Conservation (phyloP, 306 rosid species). For the Rubus idaeus region DNA sequence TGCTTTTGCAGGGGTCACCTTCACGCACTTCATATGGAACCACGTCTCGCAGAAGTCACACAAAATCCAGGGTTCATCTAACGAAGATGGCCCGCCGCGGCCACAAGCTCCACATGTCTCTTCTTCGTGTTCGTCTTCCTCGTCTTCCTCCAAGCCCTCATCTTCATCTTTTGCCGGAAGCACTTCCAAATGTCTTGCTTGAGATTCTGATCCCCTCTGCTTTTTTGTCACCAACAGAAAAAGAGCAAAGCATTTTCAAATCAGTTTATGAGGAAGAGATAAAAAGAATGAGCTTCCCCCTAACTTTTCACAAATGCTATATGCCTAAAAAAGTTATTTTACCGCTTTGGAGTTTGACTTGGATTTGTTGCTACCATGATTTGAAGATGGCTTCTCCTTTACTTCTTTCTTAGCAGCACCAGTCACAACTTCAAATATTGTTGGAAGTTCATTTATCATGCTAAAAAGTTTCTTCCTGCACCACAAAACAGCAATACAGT, state of each 20-base stretch:
- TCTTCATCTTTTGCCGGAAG: constrained; percentile 56
- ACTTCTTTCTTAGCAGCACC: constrained; percentile 75
- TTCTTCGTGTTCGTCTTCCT: constrained; percentile 85
- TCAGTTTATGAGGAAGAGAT: neutral
- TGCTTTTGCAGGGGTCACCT: constrained; percentile 90
- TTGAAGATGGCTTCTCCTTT: constrained; percentile 82
- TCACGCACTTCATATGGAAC: constrained; percentile 96
- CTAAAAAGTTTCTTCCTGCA: constrained; percentile 81
- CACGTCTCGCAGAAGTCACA: constrained; percentile 91
- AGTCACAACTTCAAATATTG: constrained; percentile 80
- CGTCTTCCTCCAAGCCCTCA: constrained; percentile 68
- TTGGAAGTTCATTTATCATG: constrained; percentile 83
- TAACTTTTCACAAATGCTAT: neutral
- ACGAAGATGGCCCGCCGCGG: constrained; percentile 74
- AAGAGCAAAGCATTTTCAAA: constrained; percentile 1
- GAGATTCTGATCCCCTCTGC: constrained; percentile 61
- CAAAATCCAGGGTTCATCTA: constrained; percentile 93
- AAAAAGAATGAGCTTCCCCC: neutral
- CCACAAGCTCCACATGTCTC: constrained; percentile 96
- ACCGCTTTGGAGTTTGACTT: constrained; percentile 72
- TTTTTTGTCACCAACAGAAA: constrained; percentile 23
- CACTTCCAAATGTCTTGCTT: constrained; percentile 43
- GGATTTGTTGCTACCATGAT: constrained; percentile 70
- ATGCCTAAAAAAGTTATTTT: constrained; percentile 19
- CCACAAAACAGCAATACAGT: constrained; percentile 2